phyloP scores from a whole-genome alignment of 2,329 filamentous ascomycete genomes.

The Didymella segeticola region DNA sequence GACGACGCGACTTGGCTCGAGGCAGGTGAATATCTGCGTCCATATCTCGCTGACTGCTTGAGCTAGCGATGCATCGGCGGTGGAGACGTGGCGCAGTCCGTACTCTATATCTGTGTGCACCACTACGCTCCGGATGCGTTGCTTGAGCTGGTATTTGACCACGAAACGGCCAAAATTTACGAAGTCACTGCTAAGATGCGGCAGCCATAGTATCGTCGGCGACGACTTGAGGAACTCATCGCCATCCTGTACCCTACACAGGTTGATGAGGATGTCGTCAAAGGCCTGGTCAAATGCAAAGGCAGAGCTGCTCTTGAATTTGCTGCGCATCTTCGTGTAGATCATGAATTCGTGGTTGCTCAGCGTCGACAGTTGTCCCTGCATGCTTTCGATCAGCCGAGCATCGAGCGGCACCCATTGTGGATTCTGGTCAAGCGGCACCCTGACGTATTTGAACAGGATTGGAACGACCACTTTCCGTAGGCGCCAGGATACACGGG shows the following conservation, averaged over 20 bases:
- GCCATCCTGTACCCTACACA: conserved; percentile 40
- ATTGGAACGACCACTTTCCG: conserved; percentile 41
- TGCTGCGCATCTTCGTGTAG: conserved; percentile 41
- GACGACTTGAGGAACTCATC: conserved; percentile 38
- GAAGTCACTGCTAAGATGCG: conserved; percentile 38
- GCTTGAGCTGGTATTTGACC: conserved; percentile 29
- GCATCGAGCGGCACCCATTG: conserved; percentile 47
- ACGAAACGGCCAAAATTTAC: conserved; percentile 29
- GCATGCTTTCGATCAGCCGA: conserved; percentile 43
- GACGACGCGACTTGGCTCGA: conserved; percentile 45
- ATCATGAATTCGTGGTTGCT: conserved; percentile 44
- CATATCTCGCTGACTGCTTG: conserved; percentile 57
- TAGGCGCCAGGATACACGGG: conserved; percentile 42
- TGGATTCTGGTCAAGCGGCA: conserved; percentile 36
- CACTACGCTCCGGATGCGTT: conserved; percentile 57
- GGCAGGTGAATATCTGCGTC: conserved; percentile 32
- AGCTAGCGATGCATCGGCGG: conserved; percentile 49
- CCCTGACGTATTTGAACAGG: conserved; percentile 40
- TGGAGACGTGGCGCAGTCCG: conserved; percentile 37
- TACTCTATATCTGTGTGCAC: conserved; percentile 52
- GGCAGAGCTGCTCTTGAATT: conserved; percentile 40
- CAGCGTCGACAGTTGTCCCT: conserved; percentile 36
- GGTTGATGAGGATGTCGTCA: conserved; percentile 43
- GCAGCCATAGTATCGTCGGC: conserved; percentile 38
- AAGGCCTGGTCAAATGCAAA: conserved; percentile 40